Conservation (phyloP, 2,329 filamentous ascomycete genomes). For the Ophiostoma triangulosporum region DNA sequence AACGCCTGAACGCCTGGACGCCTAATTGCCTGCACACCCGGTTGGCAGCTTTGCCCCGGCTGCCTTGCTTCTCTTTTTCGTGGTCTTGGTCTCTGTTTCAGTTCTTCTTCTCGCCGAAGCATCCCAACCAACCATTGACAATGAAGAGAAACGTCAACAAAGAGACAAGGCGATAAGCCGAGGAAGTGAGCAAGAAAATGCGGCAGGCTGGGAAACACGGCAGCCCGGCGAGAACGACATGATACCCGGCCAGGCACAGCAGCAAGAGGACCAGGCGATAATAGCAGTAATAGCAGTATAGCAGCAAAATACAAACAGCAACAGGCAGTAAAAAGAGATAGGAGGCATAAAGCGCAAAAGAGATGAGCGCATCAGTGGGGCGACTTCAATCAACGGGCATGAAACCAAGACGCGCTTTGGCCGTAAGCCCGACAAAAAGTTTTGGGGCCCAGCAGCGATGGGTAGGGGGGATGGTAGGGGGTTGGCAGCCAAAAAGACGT, state of each 20-base stretch:
- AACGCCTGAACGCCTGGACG: no score
- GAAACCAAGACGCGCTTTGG: slow-evolving; percentile 14
- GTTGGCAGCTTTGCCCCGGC: background rate
- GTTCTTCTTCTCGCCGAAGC: background rate
- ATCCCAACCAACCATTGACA: slow-evolving; percentile 4
- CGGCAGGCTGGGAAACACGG: background rate
- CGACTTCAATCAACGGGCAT: slow-evolving; percentile 5
- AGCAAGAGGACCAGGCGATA: background rate
- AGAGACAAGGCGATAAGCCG: background rate
- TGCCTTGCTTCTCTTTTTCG: background rate
- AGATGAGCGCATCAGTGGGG: slow-evolving; percentile 8
- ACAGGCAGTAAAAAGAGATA: background rate
- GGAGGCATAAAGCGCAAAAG: background rate
- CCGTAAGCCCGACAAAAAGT: slow-evolving; percentile 7
- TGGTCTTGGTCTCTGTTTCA: background rate
- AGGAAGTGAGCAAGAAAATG: slow-evolving; percentile 1
- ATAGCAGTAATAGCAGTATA: background rate
- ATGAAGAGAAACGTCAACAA: background rate
- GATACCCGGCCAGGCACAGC: background rate
- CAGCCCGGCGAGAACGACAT: background rate
- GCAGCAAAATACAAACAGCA: background rate
- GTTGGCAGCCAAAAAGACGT: background rate
- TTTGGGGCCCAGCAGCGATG: background rate
- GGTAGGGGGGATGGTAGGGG: slow-evolving; percentile 4
- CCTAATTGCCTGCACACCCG: background rate